phyloP scores from a whole-genome alignment of 2,329 filamentous ascomycete genomes.

The Fusarium sp. region DNA sequence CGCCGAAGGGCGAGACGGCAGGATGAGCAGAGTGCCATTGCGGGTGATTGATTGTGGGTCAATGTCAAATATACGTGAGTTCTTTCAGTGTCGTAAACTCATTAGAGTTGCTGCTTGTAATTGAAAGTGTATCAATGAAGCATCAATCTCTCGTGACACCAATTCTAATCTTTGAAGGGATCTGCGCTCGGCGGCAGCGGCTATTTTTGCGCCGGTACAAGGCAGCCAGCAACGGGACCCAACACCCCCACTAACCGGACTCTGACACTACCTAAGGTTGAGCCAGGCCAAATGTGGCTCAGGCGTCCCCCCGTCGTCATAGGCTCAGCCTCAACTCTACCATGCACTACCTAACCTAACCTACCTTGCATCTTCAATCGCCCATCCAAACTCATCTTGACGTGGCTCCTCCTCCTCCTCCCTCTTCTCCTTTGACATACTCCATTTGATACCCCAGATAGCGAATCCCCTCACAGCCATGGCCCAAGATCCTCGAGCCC shows the following conservation, averaged over 20 bases:
- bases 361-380: constrained; percentile 21
- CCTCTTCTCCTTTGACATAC: not conserved
- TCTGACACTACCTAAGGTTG: not conserved
- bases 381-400: constrained; percentile 20
- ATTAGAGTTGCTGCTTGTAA: not conserved
- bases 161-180: not conserved
- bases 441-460: constrained; percentile 16
- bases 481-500: constrained; percentile 80
- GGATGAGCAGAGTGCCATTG: constrained; percentile 46
- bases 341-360: not conserved
- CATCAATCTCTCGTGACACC: not conserved
- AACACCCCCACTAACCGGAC: not conserved
- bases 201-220: not conserved
- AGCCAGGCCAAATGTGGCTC: constrained; percentile 30
- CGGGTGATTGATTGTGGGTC: not conserved
- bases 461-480: constrained; percentile 54
- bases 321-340: constrained; percentile 31
- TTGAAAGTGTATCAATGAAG: not conserved
- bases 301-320: constrained; percentile 41
- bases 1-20: constrained; percentile 45
- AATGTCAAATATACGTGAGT: not conserved
- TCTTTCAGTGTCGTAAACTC: not conserved
- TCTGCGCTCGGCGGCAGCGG: not conserved
- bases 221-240: not conserved
- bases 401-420: constrained; percentile 20